phyloP scores from a whole-genome alignment of 164 flowering plant species.

The Dillenia turbinata region DNA sequence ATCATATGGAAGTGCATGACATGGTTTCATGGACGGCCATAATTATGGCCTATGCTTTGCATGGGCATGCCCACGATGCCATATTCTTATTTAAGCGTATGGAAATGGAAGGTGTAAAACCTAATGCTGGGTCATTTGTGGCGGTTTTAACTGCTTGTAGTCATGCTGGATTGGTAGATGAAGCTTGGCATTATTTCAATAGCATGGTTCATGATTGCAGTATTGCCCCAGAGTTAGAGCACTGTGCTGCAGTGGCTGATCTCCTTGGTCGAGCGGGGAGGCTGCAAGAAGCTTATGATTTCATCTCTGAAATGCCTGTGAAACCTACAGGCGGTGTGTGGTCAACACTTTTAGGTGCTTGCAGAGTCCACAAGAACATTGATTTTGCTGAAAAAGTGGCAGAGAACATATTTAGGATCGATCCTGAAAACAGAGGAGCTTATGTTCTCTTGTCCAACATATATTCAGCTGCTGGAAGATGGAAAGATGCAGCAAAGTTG shows the following conservation, averaged over 20 bases:
- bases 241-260: constrained; percentile 84
- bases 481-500: constrained; percentile 64
- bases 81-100: constrained; percentile 57
- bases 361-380: constrained; percentile 66
- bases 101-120: constrained; percentile 50
- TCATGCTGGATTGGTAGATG: constrained; percentile 74
- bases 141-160: constrained; percentile 91
- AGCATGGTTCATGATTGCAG: constrained; percentile 50
- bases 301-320: constrained; percentile 46
- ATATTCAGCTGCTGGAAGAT: constrained; percentile 60
- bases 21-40: constrained; percentile 92
- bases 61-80: constrained; percentile 69
- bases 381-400: constrained; percentile 70
- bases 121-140: constrained; percentile 59
- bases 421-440: constrained; percentile 65
- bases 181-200: constrained; percentile 58
- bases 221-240: constrained; percentile 73
- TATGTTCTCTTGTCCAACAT: constrained; percentile 64
- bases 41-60: constrained; percentile 84
- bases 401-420: constrained; percentile 41
- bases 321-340: constrained; percentile 61
- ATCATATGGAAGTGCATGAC: constrained; percentile 56
- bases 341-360: constrained; percentile 65
- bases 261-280: constrained; percentile 90
- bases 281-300: constrained; percentile 65